Evolutionary conservation across 1,284 basidiomycete genomes (phyloP), one percentile per base, ranked within the genome.

Genomic region (Fomitopsis schrenkii): DNA sequence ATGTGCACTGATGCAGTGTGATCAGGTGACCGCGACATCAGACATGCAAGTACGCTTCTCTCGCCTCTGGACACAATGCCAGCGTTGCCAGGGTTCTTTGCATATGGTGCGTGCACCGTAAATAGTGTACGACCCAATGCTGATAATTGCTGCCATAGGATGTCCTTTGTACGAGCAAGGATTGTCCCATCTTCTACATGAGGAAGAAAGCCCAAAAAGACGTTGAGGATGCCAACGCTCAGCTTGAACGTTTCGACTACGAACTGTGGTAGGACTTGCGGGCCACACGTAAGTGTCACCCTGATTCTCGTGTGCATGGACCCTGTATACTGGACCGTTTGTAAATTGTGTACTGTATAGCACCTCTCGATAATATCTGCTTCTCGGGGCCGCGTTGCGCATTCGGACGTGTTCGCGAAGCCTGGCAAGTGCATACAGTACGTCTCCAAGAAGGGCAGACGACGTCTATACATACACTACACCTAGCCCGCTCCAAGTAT

Each of bases 151-250:
- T 26, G 35, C n/a, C 58, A 15, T 64, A 97, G 89, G 97, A 99
- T 71, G 97, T 98, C 19, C 80, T 99, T 42, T 99, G 97, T 72
- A 93, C 93, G 0, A 97, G 94, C 71, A 96, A 94, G 71, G 97
- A 99, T 75, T 99, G 97, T 68, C 97, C 97, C 0, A 98, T 98
- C 65, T 98, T 96, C 76, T 98, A 98, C 74, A 95, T 97, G 87
- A 81, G 97, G 45, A 97, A 97, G 75, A 97, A 97, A 69, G 88
- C 95, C 6, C 96, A 98, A 74, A 97, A 97, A 73, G 95, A 98
- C 68, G 95, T 96, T 0, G 93, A 93, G 64, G 93, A 96, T 67
- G 84, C 90, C 1, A 87, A 85, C 61, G 72, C 81, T 2, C 82
- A 91, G 44, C 75, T 98, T 46, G 92, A 94, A 64, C 84, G 96